These are phyloP conservation scores for Auricularia sp. DNA, from an alignment of 768 basidiomycete species.

Conservation along the genomic window DNA sequence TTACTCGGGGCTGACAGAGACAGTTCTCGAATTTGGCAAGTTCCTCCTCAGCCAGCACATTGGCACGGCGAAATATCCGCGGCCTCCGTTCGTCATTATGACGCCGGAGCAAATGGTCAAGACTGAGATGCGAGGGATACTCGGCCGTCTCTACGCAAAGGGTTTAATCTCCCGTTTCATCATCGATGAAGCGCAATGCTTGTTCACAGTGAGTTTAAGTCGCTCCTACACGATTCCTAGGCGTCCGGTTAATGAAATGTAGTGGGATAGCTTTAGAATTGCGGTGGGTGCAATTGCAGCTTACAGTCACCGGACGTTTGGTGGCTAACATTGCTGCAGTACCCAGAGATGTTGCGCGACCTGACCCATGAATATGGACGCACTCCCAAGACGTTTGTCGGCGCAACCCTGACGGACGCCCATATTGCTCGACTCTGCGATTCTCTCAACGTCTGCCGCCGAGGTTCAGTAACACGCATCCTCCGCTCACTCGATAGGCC, in stretches of 20 bases:
- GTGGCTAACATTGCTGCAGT: neutral
- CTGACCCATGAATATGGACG: neutral
- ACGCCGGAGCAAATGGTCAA: neutral
- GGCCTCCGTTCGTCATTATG: neutral
- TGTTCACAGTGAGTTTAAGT: neutral
- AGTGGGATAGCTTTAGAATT: neutral
- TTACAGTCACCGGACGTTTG: neutral
- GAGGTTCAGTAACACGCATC: neutral
- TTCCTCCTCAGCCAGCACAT: neutral
- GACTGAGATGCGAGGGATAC: neutral
- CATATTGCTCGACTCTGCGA: neutral
- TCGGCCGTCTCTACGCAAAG: neutral
- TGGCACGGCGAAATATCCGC: neutral
- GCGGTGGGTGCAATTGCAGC: neutral
- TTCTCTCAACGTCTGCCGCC: neutral
- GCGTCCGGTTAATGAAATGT: neutral
- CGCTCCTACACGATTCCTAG: neutral
- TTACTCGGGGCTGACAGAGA: neutral
- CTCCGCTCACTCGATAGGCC: neutral
- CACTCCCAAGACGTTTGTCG: neutral
- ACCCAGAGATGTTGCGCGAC: neutral
- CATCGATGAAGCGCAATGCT: neutral
- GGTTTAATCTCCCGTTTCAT: neutral
- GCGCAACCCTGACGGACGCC: neutral
- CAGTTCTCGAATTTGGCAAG: neutral